Evolutionary conservation across 2,329 filamentous ascomycete genomes (phyloP).

Genomic region (Fusarium buharicum): DNA sequence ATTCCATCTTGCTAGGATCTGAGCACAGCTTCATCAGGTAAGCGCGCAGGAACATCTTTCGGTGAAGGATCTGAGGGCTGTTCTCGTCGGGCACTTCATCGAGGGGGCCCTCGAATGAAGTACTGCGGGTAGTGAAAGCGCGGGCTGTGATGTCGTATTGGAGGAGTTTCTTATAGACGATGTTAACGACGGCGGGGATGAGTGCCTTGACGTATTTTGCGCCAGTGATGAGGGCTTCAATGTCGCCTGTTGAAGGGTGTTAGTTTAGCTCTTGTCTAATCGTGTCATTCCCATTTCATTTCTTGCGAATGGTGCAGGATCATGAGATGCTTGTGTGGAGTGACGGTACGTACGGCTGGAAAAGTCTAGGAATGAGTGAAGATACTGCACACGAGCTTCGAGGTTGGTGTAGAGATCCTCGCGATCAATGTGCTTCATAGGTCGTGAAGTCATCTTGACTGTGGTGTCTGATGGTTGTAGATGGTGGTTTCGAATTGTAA

Average conservation of each 20-base stretch:
- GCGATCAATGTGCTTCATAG: constrained; percentile 72
- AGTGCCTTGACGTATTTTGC: constrained; percentile 83
- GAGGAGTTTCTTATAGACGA: constrained; percentile 84
- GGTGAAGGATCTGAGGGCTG: constrained; percentile 77
- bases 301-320: background rate
- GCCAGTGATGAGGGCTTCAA: constrained; percentile 74
- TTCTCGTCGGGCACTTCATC: constrained; percentile 72
- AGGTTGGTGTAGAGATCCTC: constrained; percentile 77
- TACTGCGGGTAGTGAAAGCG: constrained; percentile 73
- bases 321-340: background rate
- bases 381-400: constrained; percentile 74
- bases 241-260: constrained; percentile 64
- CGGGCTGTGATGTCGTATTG: constrained; percentile 84
- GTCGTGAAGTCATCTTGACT: constrained; percentile 47
- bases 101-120: constrained; percentile 73
- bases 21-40: constrained; percentile 80
- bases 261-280: constrained; percentile 6
- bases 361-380: constrained; percentile 82
- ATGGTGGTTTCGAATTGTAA: background rate
- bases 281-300: background rate
- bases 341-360: constrained; percentile 65
- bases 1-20: constrained; percentile 78
- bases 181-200: constrained; percentile 84
- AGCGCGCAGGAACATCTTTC: constrained; percentile 81
- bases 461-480: constrained; percentile 1